Percentiles rank a stretch among this genome's conserved stretches.
Evolutionary conservation across 352 stramenopile genomes (phyloP).

Genomic region (Phytophthora foliorum): DNA sequence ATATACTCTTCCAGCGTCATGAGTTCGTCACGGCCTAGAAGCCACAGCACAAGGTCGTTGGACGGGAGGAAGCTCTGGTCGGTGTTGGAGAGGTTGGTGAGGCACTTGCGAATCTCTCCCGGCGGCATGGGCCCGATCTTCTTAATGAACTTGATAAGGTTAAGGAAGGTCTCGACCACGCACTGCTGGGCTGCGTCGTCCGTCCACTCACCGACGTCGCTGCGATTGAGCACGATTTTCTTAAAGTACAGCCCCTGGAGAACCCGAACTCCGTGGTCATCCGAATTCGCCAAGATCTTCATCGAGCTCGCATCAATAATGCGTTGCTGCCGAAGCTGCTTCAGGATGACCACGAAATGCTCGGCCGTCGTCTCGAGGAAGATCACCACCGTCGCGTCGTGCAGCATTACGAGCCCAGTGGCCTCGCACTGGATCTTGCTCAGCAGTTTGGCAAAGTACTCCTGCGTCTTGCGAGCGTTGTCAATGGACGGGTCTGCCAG

Average conservation of each 20-base stretch:
- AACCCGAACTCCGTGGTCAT: conserved; percentile 58
- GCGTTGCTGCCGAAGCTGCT: conserved; percentile 46
- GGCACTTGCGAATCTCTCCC: conserved; percentile 62
- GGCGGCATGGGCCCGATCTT: conserved; percentile 62
- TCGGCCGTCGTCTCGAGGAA: conserved; percentile 72
- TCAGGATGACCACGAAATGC: conserved; percentile 59
- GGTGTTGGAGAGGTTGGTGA: conserved; percentile 67
- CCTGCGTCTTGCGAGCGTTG: conserved; percentile 66
- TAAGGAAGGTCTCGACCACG: conserved; percentile 60
- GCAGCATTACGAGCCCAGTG: conserved; percentile 63
- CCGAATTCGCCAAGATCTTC: conserved; percentile 69
- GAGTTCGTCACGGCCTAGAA: conserved; percentile 65
- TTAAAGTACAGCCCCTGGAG: conserved; percentile 77
- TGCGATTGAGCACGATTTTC: conserved; percentile 55
- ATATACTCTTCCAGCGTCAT: conserved; percentile 75
- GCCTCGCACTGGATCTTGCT: conserved; percentile 66
- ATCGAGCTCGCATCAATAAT: conserved; percentile 55
- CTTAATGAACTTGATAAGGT: conserved; percentile 70
- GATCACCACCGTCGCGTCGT: conserved; percentile 61
- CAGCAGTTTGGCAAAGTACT: conserved; percentile 71
- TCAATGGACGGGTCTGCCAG: conserved; percentile 49
- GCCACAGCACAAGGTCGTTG: conserved; percentile 65
- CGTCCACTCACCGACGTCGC: conserved; percentile 48
- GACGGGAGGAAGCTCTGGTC: conserved; percentile 71
- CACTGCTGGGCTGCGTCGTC: conserved; percentile 57